Base-by-base conservation (phyloP, 257 asterid species). In the Solanum pennellii region DNA sequence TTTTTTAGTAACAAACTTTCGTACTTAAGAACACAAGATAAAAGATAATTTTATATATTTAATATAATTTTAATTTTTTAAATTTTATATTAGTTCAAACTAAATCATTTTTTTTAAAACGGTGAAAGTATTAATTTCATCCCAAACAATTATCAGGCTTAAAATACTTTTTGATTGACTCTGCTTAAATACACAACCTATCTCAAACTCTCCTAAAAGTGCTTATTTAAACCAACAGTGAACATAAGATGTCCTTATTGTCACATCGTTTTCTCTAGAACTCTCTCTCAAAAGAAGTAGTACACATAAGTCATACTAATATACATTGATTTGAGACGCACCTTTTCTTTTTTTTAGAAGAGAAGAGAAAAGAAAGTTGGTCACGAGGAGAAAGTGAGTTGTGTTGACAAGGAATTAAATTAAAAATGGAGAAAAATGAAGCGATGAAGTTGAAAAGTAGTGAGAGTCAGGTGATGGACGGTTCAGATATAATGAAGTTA, bases 401-500 rank as follows among this genome's bases (percentile, higher is more conserved):
- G 49, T 74, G 49, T 37, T 37, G 52, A 37, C 82, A 37, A 33
- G 29, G 72, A 68, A 74, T 74, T 74, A 74, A 74, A 74, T 74
- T 74, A 88, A 44, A 82, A 82, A 88, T 84, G 91, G 52, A 39
- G 73, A 86, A 84, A 45, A 84, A 42, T 80, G 90, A 86, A 88
- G 84, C 59, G 87, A 88, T 80, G 89, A 88, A 71, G 89, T 75
- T 74, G 89, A 89, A 91, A 87, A 85, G 93, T 74, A 86, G 90
- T 27, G 82, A 90, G 37, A 77, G 84, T 56, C 94, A 94, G 92
- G 96, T 94, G 88, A 85, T 97, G 97, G 99, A 97, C 95, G 99
- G 99, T 89, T 95, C 99, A 56, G 94, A 94, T 91, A 93, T 94
- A 94, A 94, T 93, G 96, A 91, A 95, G 98, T 93, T 97, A 89